Evolutionary conservation across 208 protist species (phyloP).

Genomic region (Crithidia bombi): DNA sequence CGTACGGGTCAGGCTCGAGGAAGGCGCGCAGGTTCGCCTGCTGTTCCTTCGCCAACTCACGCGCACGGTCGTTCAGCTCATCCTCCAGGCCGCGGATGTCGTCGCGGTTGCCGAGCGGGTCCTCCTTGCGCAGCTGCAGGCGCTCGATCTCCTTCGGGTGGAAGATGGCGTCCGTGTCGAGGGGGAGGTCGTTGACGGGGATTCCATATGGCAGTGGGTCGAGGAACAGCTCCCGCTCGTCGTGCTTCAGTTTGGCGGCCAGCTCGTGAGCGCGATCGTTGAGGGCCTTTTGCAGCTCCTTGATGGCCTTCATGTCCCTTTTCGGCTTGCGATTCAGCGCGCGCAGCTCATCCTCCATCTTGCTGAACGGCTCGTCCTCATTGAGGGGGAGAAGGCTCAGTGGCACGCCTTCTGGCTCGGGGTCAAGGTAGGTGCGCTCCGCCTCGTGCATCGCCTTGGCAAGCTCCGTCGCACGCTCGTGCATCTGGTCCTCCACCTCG

Average conservation of each 20-base stretch:
- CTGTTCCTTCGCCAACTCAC: slow-evolving; percentile 75
- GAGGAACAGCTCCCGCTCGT: slow-evolving; percentile 77
- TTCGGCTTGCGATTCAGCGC: slow-evolving; percentile 54
- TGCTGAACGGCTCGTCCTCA: slow-evolving; percentile 56
- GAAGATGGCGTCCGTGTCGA: slow-evolving; percentile 70
- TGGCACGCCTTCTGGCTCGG: slow-evolving; percentile 64
- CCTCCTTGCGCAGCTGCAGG: slow-evolving; percentile 64
- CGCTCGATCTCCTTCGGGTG: slow-evolving; percentile 62
- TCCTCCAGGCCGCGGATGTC: slow-evolving; percentile 72
- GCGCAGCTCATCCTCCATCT: slow-evolving; percentile 66
- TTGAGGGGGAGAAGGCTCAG: slow-evolving; percentile 70
- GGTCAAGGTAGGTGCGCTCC: slow-evolving; percentile 70
- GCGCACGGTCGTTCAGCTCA: slow-evolving; percentile 72
- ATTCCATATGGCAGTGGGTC: slow-evolving; percentile 66
- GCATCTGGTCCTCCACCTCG: slow-evolving; percentile 72
- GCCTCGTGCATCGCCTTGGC: slow-evolving; percentile 54
- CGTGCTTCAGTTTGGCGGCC: slow-evolving; percentile 61
- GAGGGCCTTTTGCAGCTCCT: slow-evolving; percentile 43
- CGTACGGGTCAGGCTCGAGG: slow-evolving; percentile 51
- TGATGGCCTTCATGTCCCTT: slow-evolving; percentile 45
- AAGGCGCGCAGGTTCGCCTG: slow-evolving; percentile 49
- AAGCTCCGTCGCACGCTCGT: slow-evolving; percentile 58
- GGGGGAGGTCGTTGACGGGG: slow-evolving; percentile 54
- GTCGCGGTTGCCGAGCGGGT: slow-evolving; percentile 53
- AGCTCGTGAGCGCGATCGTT: slow-evolving; percentile 71